Evolutionary conservation across 2,329 filamentous ascomycete species (phyloP).

Genomic region (Chaetomium olivaceum): DNA sequence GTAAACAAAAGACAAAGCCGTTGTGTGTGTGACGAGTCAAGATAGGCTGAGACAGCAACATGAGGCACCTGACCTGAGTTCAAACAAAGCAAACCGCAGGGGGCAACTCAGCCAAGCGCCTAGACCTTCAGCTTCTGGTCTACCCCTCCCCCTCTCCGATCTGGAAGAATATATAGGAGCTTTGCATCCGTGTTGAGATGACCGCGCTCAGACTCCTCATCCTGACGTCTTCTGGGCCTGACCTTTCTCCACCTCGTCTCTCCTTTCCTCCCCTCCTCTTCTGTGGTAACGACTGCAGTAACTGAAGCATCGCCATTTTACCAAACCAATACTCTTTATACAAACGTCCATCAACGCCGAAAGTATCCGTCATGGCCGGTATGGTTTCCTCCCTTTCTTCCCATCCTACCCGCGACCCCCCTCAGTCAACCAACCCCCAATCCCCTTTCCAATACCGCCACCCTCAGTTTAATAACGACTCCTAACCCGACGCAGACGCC

Average conservation of each 20-base stretch:
- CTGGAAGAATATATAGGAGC: not conserved
- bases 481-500: not conserved
- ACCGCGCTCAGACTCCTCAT: not conserved
- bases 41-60: not conserved
- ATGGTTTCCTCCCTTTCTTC: not conserved
- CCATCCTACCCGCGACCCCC: not conserved
- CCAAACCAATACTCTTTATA: not conserved
- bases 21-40: not conserved
- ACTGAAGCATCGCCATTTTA: not conserved
- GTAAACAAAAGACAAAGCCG: not conserved
- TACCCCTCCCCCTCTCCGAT: not conserved
- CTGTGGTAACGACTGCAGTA: not conserved
- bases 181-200: not conserved
- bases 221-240: constrained; percentile 8
- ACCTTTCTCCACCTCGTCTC: not conserved
- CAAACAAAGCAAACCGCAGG: constrained; percentile 1
- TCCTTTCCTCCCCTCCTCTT: constrained; percentile 1
- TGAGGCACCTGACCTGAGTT: not conserved
- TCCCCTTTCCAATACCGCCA: not conserved
- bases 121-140: not conserved
- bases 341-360: no score
- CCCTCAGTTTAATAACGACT: not conserved
- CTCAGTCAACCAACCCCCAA: no score
- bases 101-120: not conserved
- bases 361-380: constrained; percentile 12